Evolutionary conservation across 306 rosid species (phyloP), one percentile per base, ranked within the genome.

Genomic region (Clitoria ternatea): DNA sequence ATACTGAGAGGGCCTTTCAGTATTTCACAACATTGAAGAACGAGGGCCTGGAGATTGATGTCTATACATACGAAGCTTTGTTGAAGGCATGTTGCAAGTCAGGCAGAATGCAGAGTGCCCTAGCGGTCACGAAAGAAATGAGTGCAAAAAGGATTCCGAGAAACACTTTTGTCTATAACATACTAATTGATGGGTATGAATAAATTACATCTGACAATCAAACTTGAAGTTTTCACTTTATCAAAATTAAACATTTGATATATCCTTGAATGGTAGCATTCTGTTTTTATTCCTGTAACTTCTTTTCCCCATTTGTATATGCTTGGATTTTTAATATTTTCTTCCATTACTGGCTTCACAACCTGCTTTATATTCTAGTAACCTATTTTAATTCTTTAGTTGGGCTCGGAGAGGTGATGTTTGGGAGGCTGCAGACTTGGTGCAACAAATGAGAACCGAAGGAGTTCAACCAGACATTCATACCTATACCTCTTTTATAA

Each of bases 341-440:
- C 12, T 0, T 54, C 40, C 14, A 30, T 62, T 7, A 29, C 5
- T 33, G 45, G 50, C 54, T 74, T 53, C 43, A 7, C 63, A n/a
- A 10, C 43, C 19, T 40, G 66, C 55, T 50, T 39, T 60, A 61
- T 37, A 35, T 29, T 67, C 26, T 69, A 42, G 26, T 79, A 61
- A 61, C 69, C 32, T 44, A 69, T 37, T 48, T 80, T 66, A 49
- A 17, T 30, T 68, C 45, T 49, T 44, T 82, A 91, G 99, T 73
- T 94, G 97, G 97, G 97, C 96, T 70, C 91, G 99, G 77, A 85
- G 96, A 77, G 96, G 99, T 48, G 99, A 94, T 50, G 87, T 94
- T 77, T 94, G 99, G 99, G 99, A 94, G 90, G 99, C 99, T 65
- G 89, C 99, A 44, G 99, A 94, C 82, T 81, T 94, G 82, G 87